Base-by-base conservation (phyloP, 805 yeast species). In the Sugiyamaella americana region DNA sequence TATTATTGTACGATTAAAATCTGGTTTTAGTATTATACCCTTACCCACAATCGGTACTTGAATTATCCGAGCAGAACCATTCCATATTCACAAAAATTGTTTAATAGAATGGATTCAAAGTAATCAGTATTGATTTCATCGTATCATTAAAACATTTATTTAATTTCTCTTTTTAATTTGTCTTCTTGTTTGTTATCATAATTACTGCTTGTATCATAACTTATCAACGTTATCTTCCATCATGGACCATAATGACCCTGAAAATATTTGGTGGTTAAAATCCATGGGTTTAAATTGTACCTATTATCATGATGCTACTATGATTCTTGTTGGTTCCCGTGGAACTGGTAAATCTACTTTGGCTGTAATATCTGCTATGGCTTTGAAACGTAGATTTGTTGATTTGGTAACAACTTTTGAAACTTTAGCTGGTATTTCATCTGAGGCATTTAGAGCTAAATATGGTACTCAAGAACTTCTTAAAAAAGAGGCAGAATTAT, bases 331-430 rank as follows among this genome's bases (percentile, higher is more conserved):
- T 4, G 50, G 50, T 6, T n/a, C 34, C 24, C 42, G 50, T 3
- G 46, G 50, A 2, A 35, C 30, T 18, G 50, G 50, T 32, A 47
- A 47, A 20, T 47, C 50, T 38, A 35, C 50, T 16, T 46, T 47
- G 39, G 50, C 50, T 16, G 47, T 47, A 10, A 19, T 47, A 8
- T 23, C 50, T 3, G 50, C 50, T 26, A 47, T 47, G 46, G 50
- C 50, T 19, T 26, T 47, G 8, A 21, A 32, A 4, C 24, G 50
- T 5, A 36, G 47, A 4, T 47, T 47, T 26, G 23, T 47, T 16
- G 50, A 47, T 20, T 23, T 47, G 5, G 24, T 47, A 17, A 32
- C 42, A 3, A 37, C 37, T 3, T 47, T 47, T 32, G 50, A 47
- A 34, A 43, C 50, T 3, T 37, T 47, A 16, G 34, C 41, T 13